Conservation (phyloP, 2,329 filamentous ascomycete species). For the Diplocarpon rosae region DNA sequence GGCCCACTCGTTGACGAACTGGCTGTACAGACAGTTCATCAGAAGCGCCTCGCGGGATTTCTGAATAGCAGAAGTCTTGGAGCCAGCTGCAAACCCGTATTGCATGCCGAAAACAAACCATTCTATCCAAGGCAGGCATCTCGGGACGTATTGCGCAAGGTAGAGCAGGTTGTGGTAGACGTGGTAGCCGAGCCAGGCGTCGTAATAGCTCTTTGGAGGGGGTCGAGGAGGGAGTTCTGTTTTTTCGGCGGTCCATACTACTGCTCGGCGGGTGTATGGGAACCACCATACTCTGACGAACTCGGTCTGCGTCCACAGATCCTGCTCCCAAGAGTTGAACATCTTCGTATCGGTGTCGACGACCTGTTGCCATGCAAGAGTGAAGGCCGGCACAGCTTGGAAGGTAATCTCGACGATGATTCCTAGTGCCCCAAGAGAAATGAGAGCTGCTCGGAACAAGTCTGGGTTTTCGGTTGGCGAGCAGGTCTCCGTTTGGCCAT, state of each 20-base stretch:
- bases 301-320: constrained; percentile 74
- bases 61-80: constrained; percentile 63
- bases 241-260: constrained; percentile 82
- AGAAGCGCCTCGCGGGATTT: constrained; percentile 69
- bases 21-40: constrained; percentile 97
- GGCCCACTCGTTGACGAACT: constrained; percentile 98
- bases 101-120: constrained; percentile 98
- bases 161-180: constrained; percentile 88
- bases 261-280: constrained; percentile 77
- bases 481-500: constrained; percentile 64
- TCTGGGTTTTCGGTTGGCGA: constrained; percentile 55
- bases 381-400: constrained; percentile 67
- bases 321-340: constrained; percentile 57
- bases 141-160: constrained; percentile 64
- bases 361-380: constrained; percentile 78
- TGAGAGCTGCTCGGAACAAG: constrained; percentile 77
- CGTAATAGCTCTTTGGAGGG: constrained; percentile 61
- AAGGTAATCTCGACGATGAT: constrained; percentile 87
- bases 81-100: constrained; percentile 73
- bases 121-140: constrained; percentile 77
- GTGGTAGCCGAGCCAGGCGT: constrained; percentile 70
- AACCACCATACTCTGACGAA: constrained; percentile 98
- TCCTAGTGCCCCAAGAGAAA: constrained; percentile 81
- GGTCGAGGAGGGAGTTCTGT: constrained; percentile 51
- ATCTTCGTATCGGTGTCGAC: constrained; percentile 60